Conservation (phyloP, 139 green algal species). For the Microglena sp. region DNA sequence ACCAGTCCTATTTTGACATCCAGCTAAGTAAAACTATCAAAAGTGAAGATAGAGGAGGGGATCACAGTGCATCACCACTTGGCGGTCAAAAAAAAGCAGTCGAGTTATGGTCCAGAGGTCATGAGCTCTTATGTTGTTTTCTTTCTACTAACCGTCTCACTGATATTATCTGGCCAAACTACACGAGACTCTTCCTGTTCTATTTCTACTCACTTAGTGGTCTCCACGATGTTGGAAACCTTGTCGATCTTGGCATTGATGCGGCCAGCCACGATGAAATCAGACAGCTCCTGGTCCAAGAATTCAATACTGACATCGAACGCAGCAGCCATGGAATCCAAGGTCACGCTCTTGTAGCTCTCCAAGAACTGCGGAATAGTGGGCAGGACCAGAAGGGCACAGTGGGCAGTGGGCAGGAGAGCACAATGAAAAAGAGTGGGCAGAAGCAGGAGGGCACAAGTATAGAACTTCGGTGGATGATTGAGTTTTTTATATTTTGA, state of each 20-base stretch:
- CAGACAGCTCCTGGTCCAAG: conserved; percentile 48
- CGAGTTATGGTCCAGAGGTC: too few species aligned
- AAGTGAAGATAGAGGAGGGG: neutral
- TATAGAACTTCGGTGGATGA: too few species aligned
- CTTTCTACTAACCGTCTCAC: too few species aligned
- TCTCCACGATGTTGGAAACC: conserved; percentile 82
- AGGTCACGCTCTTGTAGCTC: conserved; percentile 93
- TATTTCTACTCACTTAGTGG: conserved; percentile 59
- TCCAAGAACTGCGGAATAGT: conserved; percentile 76
- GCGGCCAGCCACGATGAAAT: conserved; percentile 87
- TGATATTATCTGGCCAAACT: neutral
- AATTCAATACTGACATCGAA: conserved; percentile 58
- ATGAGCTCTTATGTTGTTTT: too few species aligned
- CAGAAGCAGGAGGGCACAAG: too few species aligned
- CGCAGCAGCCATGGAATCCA: conserved; percentile 76
- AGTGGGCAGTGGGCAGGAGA: neutral
- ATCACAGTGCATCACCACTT: neutral
- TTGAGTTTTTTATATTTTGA: too few species aligned
- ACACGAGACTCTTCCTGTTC: neutral
- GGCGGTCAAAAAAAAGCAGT: neutral
- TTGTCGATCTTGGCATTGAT: conserved; percentile 96
- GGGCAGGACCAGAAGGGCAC: too few species aligned
- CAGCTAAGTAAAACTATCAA: too few species aligned
- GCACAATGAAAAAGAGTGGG: conserved; percentile 3
- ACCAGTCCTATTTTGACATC: too few species aligned